Conservation (phyloP, 495 filamentous ascomycete genomes). For the Aspergillus panamensis region DNA sequence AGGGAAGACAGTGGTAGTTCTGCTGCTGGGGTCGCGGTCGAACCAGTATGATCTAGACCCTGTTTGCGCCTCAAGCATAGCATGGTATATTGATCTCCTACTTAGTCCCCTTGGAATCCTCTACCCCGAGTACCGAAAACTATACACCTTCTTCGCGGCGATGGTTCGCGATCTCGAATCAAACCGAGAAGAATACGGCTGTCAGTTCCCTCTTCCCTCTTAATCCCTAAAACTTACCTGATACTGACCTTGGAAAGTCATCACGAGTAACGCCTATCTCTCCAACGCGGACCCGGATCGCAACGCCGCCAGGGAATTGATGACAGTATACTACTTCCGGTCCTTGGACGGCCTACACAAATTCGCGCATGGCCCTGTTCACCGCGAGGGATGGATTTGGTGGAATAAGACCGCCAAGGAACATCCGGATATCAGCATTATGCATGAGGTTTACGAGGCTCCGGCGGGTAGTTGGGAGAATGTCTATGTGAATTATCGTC, state of each 20-base stretch:
- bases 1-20: not conserved
- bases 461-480: conserved; percentile 5
- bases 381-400: conserved; percentile 12
- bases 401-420: conserved; percentile 6
- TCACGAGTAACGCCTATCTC: conserved; percentile 6
- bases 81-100: not conserved
- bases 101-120: conserved; percentile 7
- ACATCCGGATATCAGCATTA: conserved; percentile 6
- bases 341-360: conserved; percentile 4
- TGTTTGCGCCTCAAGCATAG: too few relatives aligned
- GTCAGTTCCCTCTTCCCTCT: not conserved
- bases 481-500: conserved; percentile 8
- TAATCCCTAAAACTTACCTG: too few relatives aligned
- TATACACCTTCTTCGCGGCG: not conserved
- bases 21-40: not conserved
- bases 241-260: not conserved
- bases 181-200: conserved; percentile 9
- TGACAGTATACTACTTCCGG: conserved; percentile 9
- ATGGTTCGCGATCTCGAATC: conserved; percentile 2
- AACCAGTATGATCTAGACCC: conserved; percentile 10
- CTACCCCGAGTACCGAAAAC: not conserved
- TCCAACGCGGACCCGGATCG: not conserved
- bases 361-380: conserved; percentile 6
- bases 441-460: conserved; percentile 11
- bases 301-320: conserved; percentile 4